These are phyloP conservation scores for Metschnikowia continentalis DNA, from an alignment of 805 yeast genomes.

Conservation along the genomic window DNA sequence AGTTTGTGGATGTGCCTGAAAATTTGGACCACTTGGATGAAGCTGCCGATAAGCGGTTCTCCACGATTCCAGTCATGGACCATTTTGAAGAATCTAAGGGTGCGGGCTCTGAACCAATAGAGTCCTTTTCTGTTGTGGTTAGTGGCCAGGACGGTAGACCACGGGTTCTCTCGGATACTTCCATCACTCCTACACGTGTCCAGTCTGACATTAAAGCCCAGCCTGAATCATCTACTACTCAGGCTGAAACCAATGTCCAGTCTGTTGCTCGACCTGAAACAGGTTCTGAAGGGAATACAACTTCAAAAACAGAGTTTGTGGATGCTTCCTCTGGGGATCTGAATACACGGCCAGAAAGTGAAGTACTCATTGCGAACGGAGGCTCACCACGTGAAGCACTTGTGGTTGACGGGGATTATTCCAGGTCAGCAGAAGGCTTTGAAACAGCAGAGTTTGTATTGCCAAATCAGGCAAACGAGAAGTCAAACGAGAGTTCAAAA, in stretches of 20 bases:
- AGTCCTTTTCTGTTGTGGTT: not conserved
- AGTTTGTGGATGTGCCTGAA: conserved; percentile 17
- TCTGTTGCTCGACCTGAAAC: not conserved
- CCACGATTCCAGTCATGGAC: conserved; percentile 3
- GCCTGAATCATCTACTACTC: too few species aligned
- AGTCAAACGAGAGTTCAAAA: not conserved
- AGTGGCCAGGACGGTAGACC: not conserved
- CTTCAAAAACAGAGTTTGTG: not conserved
- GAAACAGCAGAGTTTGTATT: not conserved
- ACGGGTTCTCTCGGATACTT: not conserved
- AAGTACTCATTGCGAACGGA: not conserved
- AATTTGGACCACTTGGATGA: conserved; percentile 9
- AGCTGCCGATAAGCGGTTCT: conserved; percentile 3
- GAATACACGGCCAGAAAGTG: not conserved
- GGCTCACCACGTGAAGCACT: not conserved
- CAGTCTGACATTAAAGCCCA: too few species aligned
- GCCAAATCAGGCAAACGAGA: not conserved
- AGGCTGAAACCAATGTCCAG: not conserved
- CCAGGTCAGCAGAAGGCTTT: not conserved
- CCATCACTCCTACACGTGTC: not conserved
- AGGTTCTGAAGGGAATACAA: not conserved
- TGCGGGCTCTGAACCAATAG: too few species aligned
- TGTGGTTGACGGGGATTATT: not conserved
- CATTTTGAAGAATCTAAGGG: too few species aligned
- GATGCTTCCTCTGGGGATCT: not conserved